Percentiles rank a stretch among this genome's conserved stretches.
Evolutionary conservation across 2,329 filamentous ascomycete genomes (phyloP).

Genomic region (Didymella glomerata): DNA sequence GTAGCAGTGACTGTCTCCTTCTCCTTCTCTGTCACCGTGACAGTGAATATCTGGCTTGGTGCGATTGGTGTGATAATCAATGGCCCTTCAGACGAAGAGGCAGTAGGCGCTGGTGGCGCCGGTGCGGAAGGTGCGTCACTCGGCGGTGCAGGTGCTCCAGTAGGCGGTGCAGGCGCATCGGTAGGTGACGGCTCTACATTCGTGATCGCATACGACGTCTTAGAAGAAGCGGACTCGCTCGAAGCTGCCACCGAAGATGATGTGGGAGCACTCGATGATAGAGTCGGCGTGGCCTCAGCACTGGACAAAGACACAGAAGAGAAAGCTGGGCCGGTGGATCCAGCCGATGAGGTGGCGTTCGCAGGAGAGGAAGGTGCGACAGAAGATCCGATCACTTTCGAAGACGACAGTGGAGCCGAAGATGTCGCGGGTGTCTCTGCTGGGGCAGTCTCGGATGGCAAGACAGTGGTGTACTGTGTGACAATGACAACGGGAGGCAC

Average conservation of each 20-base stretch:
- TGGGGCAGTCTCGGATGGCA: constrained; percentile 12
- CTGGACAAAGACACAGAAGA: neutral
- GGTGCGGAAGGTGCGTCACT: constrained; percentile 7
- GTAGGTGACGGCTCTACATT: constrained; percentile 16
- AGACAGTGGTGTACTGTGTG: constrained; percentile 42
- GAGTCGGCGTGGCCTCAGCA: neutral
- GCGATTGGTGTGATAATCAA: constrained; percentile 47
- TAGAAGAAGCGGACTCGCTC: constrained; percentile 6
- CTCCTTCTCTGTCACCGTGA: constrained; percentile 45
- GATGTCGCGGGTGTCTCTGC: constrained; percentile 5
- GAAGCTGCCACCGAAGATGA: constrained; percentile 1
- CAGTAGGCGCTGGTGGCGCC: constrained; percentile 19
- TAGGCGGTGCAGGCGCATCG: constrained; percentile 16
- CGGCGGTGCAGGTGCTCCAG: constrained; percentile 9
- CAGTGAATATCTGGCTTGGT: constrained; percentile 44
- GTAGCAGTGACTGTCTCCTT: constrained; percentile 45
- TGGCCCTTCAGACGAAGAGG: constrained; percentile 32
- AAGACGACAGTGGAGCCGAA: constrained; percentile 5
- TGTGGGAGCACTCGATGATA: neutral
- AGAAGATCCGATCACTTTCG: neutral
- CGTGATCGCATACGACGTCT: constrained; percentile 10
- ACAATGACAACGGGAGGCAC: constrained; percentile 42
- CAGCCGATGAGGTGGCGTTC: constrained; percentile 1
- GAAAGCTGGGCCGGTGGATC: neutral
- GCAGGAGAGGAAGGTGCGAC: constrained; percentile 5